Percentiles rank a stretch among this genome's conserved stretches.
Evolutionary conservation across 2,329 filamentous ascomycete genomes (phyloP).

Genomic region (Fusarium napiforme): DNA sequence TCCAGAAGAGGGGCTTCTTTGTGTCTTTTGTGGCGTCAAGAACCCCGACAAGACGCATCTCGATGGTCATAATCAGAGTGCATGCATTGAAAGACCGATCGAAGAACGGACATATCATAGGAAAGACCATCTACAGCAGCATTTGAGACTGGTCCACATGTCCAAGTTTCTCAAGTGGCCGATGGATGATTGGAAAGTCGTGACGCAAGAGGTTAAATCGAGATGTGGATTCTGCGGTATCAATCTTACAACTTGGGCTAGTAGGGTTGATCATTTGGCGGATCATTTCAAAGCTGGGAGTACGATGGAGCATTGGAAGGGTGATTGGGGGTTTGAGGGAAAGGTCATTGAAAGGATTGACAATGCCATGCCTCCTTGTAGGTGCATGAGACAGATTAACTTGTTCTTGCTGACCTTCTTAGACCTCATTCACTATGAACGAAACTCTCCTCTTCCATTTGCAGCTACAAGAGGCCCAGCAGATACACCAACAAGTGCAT

Average conservation of each 20-base stretch:
- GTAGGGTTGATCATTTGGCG: conserved; percentile 51
- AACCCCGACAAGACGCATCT: conserved; percentile 51
- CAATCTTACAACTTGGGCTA: conserved; percentile 51
- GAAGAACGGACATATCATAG: conserved; percentile 59
- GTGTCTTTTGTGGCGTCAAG: conserved; percentile 52
- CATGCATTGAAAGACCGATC: conserved; percentile 52
- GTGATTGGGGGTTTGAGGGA: conserved; percentile 57
- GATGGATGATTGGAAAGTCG: conserved; percentile 52
- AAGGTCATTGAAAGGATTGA: conserved; percentile 53
- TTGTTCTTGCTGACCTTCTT: neutral
- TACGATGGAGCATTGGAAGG: conserved; percentile 56
- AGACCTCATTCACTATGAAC: conserved; percentile 41
- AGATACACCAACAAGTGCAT: conserved; percentile 37
- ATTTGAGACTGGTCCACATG: conserved; percentile 54
- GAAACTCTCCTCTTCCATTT: conserved; percentile 31
- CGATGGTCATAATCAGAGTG: conserved; percentile 51
- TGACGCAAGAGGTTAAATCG: conserved; percentile 51
- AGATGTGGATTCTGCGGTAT: conserved; percentile 56
- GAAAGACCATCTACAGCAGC: conserved; percentile 57
- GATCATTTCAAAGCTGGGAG: conserved; percentile 56
- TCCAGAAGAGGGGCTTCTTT: conserved; percentile 46
- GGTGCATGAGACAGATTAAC: neutral
- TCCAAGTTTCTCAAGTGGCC: conserved; percentile 49
- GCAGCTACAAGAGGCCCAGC: conserved; percentile 33
- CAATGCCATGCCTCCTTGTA: conserved; percentile 56